Percentiles rank a stretch among this genome's conserved stretches.
phyloP scores from a whole-genome alignment of 2,329 filamentous ascomycete species.

The Xylariaceae sp. region DNA sequence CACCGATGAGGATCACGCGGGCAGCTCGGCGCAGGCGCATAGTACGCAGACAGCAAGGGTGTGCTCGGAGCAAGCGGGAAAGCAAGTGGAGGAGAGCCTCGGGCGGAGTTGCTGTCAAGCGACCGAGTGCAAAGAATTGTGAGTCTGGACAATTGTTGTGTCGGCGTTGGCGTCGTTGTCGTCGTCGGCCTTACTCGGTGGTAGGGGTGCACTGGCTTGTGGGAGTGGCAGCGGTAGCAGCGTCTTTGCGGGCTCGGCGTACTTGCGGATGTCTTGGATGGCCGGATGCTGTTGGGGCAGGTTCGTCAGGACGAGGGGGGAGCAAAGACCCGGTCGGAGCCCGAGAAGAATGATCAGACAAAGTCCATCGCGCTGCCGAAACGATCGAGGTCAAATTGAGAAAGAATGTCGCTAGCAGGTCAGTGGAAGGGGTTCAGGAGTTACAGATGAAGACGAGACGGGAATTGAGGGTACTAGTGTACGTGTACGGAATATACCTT shows the following conservation, averaged over 20 bases:
- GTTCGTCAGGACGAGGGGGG: no score
- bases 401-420: not conserved
- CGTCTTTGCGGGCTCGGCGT: no score
- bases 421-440: not conserved
- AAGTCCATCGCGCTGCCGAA: not conserved
- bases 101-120: conserved; percentile 1
- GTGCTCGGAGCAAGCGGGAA: conserved; percentile 6
- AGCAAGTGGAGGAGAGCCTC: not conserved
- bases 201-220: no score
- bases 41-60: conserved; percentile 21
- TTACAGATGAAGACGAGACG: not conserved
- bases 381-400: not conserved
- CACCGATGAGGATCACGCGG: conserved; percentile 89
- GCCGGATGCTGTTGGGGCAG: no score
- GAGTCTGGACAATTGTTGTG: no score
- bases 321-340: not conserved
- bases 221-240: no score
- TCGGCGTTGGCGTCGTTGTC: no score
- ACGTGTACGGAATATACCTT: no score
- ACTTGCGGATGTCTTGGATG: no score
- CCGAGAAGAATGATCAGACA: not conserved
- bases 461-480: not conserved
- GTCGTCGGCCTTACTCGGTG: no score
- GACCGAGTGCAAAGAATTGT: not conserved
- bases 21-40: conserved; percentile 76